Base-by-base conservation (phyloP, 2,329 filamentous ascomycete species). In the Aureobasidium sp. region DNA sequence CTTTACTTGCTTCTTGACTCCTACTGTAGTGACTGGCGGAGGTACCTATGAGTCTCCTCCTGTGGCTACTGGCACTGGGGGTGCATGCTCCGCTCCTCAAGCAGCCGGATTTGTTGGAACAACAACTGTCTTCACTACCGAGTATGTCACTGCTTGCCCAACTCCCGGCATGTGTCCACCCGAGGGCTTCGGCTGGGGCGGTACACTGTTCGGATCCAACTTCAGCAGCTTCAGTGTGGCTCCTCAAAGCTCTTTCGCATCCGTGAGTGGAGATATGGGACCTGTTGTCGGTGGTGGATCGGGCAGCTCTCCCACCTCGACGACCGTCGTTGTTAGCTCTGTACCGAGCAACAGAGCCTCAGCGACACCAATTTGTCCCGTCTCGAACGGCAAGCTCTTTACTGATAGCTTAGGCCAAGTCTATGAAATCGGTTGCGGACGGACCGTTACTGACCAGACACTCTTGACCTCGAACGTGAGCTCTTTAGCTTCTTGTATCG, bases 101-200 rank as follows among this genome's bases (percentile, higher is more conserved):
- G 50, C 60, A 27, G 33, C 64, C 10, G 23, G 53, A 1, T 57
- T 29, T n/a, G 64, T 64, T 23, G 67, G 68, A 4, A 70, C 69
- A 4, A 70, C 67, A 2, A 71, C 69, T 6, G 40, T 71, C 11
- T 68, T 67, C 57, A 70, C 68, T 9, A 71, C 68, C 1, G 61
- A 67, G n/a, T 70, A 67, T 2, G 63, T 70, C 25, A 71, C 68
- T 9, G 67, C 63, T 23, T 72, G 69, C 60, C 63, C 64, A 3
- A 63, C 68, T 5, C 67, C 66, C 7, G 61, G 64, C 15, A 67
- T 67, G 23, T 71, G 69, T 62, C 67, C 67, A 2, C 51, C 49
- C 21, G 33, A 53, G 38, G 60, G 60, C n/a, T 61, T 57, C 21
- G 59, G 47, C 11, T 60, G 47, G 57, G 23, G 23, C 5, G 55